Conservation (phyloP, 2,329 filamentous ascomycete genomes). For the Cladosporium sp. region DNA sequence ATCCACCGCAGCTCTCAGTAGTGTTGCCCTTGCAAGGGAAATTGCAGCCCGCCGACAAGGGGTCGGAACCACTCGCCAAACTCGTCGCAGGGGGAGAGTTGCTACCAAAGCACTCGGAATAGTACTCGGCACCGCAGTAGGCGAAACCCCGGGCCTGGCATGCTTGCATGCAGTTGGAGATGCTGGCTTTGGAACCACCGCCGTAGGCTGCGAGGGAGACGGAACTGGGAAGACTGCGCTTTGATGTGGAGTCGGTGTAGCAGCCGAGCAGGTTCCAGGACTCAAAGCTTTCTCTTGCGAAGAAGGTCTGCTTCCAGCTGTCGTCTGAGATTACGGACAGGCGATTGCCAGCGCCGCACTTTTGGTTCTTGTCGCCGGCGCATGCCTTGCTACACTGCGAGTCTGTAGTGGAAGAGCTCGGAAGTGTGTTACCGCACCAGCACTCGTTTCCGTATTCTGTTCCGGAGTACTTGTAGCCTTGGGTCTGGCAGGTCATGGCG, state of each 20-base stretch:
- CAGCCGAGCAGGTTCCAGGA: slow-evolving; percentile 25
- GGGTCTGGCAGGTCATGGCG: slow-evolving; percentile 21
- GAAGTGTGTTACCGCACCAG: slow-evolving; percentile 26
- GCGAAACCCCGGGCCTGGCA: slow-evolving; percentile 20
- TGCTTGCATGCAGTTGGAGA: slow-evolving; percentile 26
- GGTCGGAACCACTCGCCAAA: slow-evolving; percentile 17
- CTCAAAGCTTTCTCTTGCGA: slow-evolving; percentile 18
- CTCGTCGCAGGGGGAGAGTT: slow-evolving; percentile 15
- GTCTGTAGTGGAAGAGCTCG: slow-evolving; percentile 2
- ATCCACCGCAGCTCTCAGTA: slow-evolving; percentile 29
- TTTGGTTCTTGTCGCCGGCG: slow-evolving; percentile 25
- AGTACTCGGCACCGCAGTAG: slow-evolving; percentile 28
- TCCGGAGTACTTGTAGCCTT: slow-evolving; percentile 27
- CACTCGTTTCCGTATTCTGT: slow-evolving; percentile 32
- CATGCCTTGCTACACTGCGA: slow-evolving; percentile 25
- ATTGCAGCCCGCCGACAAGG: slow-evolving; percentile 24
- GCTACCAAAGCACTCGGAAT: slow-evolving; percentile 24
- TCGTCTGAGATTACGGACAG: slow-evolving; percentile 22
- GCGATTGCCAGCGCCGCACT: slow-evolving; percentile 26
- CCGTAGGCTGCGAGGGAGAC: slow-evolving; percentile 20
- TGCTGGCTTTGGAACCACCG: slow-evolving; percentile 22
- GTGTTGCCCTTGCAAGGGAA: slow-evolving; percentile 27
- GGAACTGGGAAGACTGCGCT: slow-evolving; percentile 17
- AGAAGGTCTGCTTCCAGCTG: slow-evolving; percentile 24
- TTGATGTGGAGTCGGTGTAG: slow-evolving; percentile 21